These are phyloP conservation scores for Thelonectria blattea DNA, from an alignment of 2,329 filamentous ascomycete genomes.

Conservation along the genomic window DNA sequence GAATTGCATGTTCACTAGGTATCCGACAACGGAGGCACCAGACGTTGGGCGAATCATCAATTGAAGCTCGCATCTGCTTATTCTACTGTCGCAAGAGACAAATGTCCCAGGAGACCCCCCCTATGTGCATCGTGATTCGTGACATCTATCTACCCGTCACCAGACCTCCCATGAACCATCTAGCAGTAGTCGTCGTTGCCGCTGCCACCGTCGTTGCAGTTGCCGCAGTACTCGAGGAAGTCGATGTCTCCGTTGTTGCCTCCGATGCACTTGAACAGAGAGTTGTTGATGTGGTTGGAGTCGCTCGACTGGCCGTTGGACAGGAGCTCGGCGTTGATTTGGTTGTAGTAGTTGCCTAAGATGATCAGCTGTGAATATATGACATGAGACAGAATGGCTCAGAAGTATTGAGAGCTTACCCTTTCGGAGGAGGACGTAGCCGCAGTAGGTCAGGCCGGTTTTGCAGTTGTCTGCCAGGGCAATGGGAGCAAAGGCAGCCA, in stretches of 20 bases:
- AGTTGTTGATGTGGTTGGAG: background rate
- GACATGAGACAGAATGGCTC: background rate
- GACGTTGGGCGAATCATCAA: no score
- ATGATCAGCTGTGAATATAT: background rate
- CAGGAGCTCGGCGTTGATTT: background rate
- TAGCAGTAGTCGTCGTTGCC: background rate
- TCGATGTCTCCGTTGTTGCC: background rate
- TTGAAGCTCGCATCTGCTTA: no score
- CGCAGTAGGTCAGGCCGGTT: background rate
- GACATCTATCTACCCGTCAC: no score
- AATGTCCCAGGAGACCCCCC: no score
- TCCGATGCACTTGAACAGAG: background rate
- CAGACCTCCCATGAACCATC: no score
- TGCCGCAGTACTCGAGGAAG: background rate
- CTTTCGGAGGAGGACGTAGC: background rate
- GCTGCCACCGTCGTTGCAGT: background rate
- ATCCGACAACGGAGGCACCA: no score
- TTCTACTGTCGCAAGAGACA: no score
- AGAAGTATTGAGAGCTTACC: background rate
- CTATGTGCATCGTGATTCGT: no score
- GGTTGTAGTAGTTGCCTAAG: background rate
- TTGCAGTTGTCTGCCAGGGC: background rate
- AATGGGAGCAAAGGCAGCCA: background rate
- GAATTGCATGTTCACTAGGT: no score
- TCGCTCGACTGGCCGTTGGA: background rate